Percentiles rank a stretch among this genome's conserved stretches.
phyloP scores from a whole-genome alignment of 495 filamentous ascomycete species.

The Podospora appendiculata region DNA sequence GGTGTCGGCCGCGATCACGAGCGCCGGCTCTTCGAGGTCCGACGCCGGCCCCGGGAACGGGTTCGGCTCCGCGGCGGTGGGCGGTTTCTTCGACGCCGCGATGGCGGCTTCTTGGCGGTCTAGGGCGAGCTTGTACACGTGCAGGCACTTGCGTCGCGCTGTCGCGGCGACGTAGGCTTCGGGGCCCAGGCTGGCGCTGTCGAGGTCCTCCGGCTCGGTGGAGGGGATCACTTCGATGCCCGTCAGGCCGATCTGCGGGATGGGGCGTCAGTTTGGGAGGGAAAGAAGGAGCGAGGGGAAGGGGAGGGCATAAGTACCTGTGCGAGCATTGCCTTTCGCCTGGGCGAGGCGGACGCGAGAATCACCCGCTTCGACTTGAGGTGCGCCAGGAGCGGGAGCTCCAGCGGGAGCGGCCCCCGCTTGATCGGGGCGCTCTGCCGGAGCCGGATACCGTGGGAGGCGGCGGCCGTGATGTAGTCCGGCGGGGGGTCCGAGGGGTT shows the following conservation, averaged over 20 bases:
- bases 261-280: too few species aligned
- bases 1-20: constrained; percentile 90
- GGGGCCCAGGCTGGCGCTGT: constrained; percentile 64
- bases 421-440: constrained; percentile 22
- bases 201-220: constrained; percentile 68
- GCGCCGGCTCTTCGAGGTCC: constrained; percentile 56
- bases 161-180: constrained; percentile 89
- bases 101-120: constrained; percentile 37
- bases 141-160: constrained; percentile 69
- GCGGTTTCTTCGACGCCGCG: background rate
- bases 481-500: constrained; percentile 33
- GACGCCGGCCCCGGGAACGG: background rate
- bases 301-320: constrained; percentile 24
- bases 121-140: constrained; percentile 67
- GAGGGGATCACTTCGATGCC: constrained; percentile 79
- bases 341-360: constrained; percentile 80
- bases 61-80: background rate
- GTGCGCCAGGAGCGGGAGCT: constrained; percentile 66
- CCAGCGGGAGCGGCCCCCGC: constrained; percentile 50
- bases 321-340: constrained; percentile 69
- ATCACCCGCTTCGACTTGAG: constrained; percentile 70
- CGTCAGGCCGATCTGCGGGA: constrained; percentile 57
- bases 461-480: constrained; percentile 34
- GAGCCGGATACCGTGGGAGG: constrained; percentile 27
- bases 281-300: too few species aligned